phyloP scores from a whole-genome alignment of 2,329 filamentous ascomycete genomes.

The Graphium sp. region DNA sequence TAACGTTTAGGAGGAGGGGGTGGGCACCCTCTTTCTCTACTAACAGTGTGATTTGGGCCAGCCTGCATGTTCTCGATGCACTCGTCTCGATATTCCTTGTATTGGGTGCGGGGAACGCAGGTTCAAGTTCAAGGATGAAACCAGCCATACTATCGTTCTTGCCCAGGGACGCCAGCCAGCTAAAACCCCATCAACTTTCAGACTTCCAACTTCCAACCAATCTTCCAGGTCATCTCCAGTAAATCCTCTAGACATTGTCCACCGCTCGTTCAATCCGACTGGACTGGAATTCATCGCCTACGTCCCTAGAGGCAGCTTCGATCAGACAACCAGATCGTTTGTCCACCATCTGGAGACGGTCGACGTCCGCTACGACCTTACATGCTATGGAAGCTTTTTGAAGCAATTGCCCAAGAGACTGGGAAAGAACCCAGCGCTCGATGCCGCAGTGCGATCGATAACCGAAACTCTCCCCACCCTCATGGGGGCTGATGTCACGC shows the following conservation, averaged over 20 bases:
- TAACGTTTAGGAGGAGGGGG: neutral
- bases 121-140: conserved; percentile 28
- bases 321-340: conserved; percentile 9
- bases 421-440: conserved; percentile 25
- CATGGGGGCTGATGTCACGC: conserved; percentile 6
- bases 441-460: conserved; percentile 17
- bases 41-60: conserved; percentile 26
- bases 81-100: conserved; percentile 23
- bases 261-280: too few species aligned
- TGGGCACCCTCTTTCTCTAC: neutral
- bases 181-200: neutral
- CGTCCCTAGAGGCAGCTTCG: conserved; percentile 15
- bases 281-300: too few species aligned
- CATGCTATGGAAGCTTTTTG: conserved; percentile 27
- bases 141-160: too few species aligned
- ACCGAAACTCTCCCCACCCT: conserved; percentile 10
- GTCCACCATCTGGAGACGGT: conserved; percentile 17
- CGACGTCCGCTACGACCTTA: conserved; percentile 27
- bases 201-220: too few species aligned
- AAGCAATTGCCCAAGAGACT: conserved; percentile 24
- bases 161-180: neutral
- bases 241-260: too few species aligned
- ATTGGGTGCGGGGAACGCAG: conserved; percentile 26
- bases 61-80: conserved; percentile 26
- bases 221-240: too few species aligned